Evolutionary conservation across 129 eudicot species (phyloP).

Genomic region (Smallanthus sonchifolius): DNA sequence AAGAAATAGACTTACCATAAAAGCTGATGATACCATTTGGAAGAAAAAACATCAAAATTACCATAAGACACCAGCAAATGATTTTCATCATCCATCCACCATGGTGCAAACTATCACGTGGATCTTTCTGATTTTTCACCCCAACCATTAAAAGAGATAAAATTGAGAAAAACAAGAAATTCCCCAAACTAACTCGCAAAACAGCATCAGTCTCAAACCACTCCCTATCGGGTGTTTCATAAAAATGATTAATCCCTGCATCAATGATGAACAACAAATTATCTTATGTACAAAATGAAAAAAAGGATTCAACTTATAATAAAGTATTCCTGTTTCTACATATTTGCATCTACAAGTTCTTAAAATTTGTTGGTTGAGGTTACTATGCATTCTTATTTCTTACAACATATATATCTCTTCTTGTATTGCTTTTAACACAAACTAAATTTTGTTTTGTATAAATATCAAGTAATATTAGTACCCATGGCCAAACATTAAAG

Average conservation of each 20-base stretch:
- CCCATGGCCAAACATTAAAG: background rate
- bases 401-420: background rate
- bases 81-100: slow-evolving; percentile 99
- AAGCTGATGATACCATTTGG: slow-evolving; percentile 88
- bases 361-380: background rate
- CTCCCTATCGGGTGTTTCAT: slow-evolving; percentile 83
- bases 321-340: background rate
- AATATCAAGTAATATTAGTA: background rate
- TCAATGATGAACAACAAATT: slow-evolving; percentile 6
- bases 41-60: slow-evolving; percentile 82
- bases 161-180: slow-evolving; percentile 80
- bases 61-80: slow-evolving; percentile 85
- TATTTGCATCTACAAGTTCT: slow-evolving; percentile 1
- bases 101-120: slow-evolving; percentile 92
- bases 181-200: slow-evolving; percentile 97
- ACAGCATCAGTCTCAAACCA: slow-evolving; percentile 99
- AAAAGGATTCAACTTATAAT: background rate
- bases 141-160: slow-evolving; percentile 85
- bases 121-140: slow-evolving; percentile 91
- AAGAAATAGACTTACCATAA: slow-evolving; percentile 55
- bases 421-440: background rate
- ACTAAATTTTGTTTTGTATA: background rate
- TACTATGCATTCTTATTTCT: background rate
- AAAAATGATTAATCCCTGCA: slow-evolving; percentile 97
- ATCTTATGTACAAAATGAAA: background rate